phyloP scores from a whole-genome alignment of 805 yeast species.

The Candida odintsovae region DNA sequence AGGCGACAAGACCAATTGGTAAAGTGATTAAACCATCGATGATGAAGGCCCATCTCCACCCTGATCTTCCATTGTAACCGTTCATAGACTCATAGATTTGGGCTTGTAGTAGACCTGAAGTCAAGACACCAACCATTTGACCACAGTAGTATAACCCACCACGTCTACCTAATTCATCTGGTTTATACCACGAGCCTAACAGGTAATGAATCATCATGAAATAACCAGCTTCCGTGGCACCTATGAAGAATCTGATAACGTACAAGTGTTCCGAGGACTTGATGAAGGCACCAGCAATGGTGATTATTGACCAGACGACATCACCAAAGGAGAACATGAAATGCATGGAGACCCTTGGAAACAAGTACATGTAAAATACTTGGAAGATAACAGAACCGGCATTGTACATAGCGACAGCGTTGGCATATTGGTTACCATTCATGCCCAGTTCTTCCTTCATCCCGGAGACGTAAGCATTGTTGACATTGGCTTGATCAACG shows the following conservation, averaged over 20 bases:
- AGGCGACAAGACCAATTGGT: constrained; percentile 51
- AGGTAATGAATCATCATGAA: constrained; percentile 38
- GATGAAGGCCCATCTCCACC: constrained; percentile 66
- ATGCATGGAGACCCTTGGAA: constrained; percentile 49
- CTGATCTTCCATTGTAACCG: constrained; percentile 39
- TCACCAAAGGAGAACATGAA: constrained; percentile 19
- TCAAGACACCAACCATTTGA: constrained; percentile 38
- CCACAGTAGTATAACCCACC: constrained; percentile 59
- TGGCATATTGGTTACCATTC: constrained; percentile 54
- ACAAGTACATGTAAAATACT: constrained; percentile 52
- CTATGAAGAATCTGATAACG: constrained; percentile 6
- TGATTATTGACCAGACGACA: constrained; percentile 5
- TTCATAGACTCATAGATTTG: constrained; percentile 35
- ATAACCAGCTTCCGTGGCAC: constrained; percentile 13
- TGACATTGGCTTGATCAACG: constrained; percentile 34
- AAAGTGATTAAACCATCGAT: constrained; percentile 58
- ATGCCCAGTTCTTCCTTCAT: constrained; percentile 37
- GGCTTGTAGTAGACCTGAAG: constrained; percentile 50
- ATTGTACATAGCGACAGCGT: constrained; percentile 51
- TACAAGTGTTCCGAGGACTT: neutral
- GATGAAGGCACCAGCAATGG: constrained; percentile 3
- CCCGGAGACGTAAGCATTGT: constrained; percentile 41
- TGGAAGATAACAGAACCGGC: constrained; percentile 58
- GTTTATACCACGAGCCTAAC: constrained; percentile 54
- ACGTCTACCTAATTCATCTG: constrained; percentile 52